A percentile compares a stretch with the other conserved stretches of the same genome.
phyloP scores from a whole-genome alignment of 2,329 filamentous ascomycete species.

The Shiraia sp. region DNA sequence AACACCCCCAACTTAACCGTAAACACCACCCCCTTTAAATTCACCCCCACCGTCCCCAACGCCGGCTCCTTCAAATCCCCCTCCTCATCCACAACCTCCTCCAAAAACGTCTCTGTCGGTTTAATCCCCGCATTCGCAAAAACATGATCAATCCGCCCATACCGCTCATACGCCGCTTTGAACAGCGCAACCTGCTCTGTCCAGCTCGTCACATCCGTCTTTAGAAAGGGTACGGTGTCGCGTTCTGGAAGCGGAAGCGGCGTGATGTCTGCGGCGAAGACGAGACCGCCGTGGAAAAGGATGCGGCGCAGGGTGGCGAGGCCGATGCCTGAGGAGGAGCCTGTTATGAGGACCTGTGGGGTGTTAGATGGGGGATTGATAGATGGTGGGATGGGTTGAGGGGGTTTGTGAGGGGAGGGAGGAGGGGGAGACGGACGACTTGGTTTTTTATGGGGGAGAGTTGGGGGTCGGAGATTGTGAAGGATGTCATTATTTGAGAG shows the following conservation, averaged over 20 bases:
- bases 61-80: constrained; percentile 34
- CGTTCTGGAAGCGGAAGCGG: constrained; percentile 40
- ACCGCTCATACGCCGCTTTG: constrained; percentile 50
- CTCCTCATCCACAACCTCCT: constrained; percentile 34
- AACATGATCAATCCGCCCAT: constrained; percentile 51
- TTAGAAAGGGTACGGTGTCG: constrained; percentile 24
- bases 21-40: constrained; percentile 34
- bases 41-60: constrained; percentile 31
- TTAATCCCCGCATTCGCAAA: constrained; percentile 45
- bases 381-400: too few species aligned
- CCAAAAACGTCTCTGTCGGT: constrained; percentile 20
- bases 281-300: constrained; percentile 57
- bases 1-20: constrained; percentile 35
- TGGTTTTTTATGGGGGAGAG: constrained; percentile 53
- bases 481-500: constrained; percentile 37
- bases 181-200: constrained; percentile 56
- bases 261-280: constrained; percentile 60
- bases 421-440: constrained; percentile 39
- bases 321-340: constrained; percentile 64
- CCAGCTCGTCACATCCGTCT: constrained; percentile 51
- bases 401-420: too few species aligned
- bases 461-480: constrained; percentile 52
- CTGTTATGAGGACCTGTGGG: constrained; percentile 53
- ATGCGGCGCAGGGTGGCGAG: constrained; percentile 59
- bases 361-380: too few species aligned